phyloP scores from a whole-genome alignment of 2,329 filamentous ascomycete genomes.

The Phialophora macrospora region DNA sequence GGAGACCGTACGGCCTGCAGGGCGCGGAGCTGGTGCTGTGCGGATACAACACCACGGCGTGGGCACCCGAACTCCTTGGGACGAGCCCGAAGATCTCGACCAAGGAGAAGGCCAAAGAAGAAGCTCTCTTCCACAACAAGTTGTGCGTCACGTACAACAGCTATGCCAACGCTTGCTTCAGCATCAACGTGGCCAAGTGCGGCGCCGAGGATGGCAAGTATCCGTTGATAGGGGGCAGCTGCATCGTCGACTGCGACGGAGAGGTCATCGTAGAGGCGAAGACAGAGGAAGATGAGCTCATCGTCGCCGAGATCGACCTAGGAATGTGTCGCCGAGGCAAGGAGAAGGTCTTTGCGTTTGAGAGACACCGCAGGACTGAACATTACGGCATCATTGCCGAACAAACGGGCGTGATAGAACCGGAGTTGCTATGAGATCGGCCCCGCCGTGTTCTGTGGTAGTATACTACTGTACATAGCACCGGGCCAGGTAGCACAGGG shows the following conservation, averaged over 20 bases:
- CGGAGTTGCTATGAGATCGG: constrained; percentile 39
- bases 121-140: constrained; percentile 59
- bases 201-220: constrained; percentile 59
- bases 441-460: too few relatives aligned
- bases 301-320: constrained; percentile 59
- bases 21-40: constrained; percentile 56
- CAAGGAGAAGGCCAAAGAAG: constrained; percentile 51
- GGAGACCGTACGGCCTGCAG: constrained; percentile 59
- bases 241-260: constrained; percentile 56
- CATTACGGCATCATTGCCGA: constrained; percentile 41
- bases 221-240: constrained; percentile 56
- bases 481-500: background rate
- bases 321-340: constrained; percentile 55
- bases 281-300: constrained; percentile 56
- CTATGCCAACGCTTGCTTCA: constrained; percentile 60
- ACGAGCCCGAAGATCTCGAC: constrained; percentile 49
- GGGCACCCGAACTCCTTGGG: constrained; percentile 55
- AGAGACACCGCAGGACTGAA: constrained; percentile 43
- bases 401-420: constrained; percentile 46
- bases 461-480: too few relatives aligned
- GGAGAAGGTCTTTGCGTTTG: constrained; percentile 50
- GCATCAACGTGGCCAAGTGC: constrained; percentile 56
- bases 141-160: constrained; percentile 59
- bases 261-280: constrained; percentile 57
- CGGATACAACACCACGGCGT: constrained; percentile 59